phyloP scores from a whole-genome alignment of 2,329 filamentous ascomycete genomes.

The Pseudogymnoascus sp. region DNA sequence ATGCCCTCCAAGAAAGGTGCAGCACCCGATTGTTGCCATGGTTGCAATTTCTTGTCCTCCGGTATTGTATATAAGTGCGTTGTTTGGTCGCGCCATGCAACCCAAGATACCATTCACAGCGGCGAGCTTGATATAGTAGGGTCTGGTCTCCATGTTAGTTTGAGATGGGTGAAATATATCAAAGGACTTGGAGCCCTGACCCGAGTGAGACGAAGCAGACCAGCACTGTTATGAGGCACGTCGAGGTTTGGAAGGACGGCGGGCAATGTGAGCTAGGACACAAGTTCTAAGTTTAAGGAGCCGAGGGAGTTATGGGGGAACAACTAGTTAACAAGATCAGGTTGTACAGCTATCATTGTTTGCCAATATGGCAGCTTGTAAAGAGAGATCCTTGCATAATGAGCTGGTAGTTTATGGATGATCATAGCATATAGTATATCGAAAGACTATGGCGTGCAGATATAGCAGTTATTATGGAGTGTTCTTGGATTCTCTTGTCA shows the following conservation, averaged over 20 bases:
- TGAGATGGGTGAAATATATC: not conserved
- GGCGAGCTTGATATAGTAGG: not conserved
- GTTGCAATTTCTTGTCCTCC: not conserved
- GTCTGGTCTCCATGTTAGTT: not conserved
- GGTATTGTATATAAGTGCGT: not conserved
- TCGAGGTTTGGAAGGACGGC: not conserved
- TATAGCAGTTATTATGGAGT: not conserved
- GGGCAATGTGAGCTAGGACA: not conserved
- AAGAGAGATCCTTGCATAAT: not conserved
- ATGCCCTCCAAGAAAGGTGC: not conserved
- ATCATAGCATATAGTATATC: too few species aligned
- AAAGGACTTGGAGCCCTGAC: not conserved
- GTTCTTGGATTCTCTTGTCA: not conserved
- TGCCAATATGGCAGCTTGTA: not conserved
- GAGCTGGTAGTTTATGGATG: too few species aligned
- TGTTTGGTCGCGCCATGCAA: not conserved
- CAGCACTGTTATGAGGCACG: not conserved
- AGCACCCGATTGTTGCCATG: not conserved
- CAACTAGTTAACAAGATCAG: not conserved
- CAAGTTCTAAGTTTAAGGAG: too few species aligned
- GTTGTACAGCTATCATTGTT: not conserved
- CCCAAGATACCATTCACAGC: not conserved
- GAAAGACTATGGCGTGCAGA: not conserved
- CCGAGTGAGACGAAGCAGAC: not conserved
- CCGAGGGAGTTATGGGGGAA: not conserved